phyloP scores from a whole-genome alignment of 768 basidiomycete genomes.

The Xerocomus spinulosus region DNA sequence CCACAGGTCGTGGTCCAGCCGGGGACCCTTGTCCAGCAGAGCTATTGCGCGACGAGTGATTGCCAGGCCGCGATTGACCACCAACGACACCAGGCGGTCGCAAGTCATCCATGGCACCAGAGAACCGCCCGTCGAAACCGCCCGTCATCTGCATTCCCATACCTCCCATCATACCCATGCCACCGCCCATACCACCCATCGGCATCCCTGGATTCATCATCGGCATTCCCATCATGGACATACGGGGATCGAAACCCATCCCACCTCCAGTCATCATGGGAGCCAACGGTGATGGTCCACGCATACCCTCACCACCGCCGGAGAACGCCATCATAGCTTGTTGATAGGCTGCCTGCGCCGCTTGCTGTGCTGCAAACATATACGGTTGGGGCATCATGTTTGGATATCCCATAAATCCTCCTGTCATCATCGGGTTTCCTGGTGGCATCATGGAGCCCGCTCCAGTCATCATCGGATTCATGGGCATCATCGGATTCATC shows the following conservation, averaged over 20 bases:
- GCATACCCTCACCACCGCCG: conserved; percentile 57
- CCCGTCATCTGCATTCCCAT: conserved; percentile 60
- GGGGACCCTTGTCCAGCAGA: conserved; percentile 57
- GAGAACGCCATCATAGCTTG: conserved; percentile 85
- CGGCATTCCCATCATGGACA: conserved; percentile 79
- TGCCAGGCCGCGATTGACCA: conserved; percentile 26
- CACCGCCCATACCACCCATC: conserved; percentile 41
- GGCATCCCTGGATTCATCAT: conserved; percentile 50
- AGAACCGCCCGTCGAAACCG: conserved; percentile 58
- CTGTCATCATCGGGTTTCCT: conserved; percentile 50
- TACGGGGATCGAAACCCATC: conserved; percentile 65
- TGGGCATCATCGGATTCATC: conserved; percentile 44
- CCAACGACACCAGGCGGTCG: conserved; percentile 27
- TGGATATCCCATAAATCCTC: conserved; percentile 42
- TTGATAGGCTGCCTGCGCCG: conserved; percentile 78
- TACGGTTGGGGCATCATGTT: conserved; percentile 59
- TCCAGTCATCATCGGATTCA: conserved; percentile 57
- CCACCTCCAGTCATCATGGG: conserved; percentile 56
- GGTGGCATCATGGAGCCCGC: conserved; percentile 46
- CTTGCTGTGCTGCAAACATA: conserved; percentile 83
- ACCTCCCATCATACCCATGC: conserved; percentile 43
- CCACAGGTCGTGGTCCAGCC: conserved; percentile 32
- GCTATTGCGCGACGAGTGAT: conserved; percentile 42
- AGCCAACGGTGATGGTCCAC: conserved; percentile 36
- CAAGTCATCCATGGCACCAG: conserved; percentile 29